Conservation (phyloP, 331 rosid species). For the Ulmus americana region DNA sequence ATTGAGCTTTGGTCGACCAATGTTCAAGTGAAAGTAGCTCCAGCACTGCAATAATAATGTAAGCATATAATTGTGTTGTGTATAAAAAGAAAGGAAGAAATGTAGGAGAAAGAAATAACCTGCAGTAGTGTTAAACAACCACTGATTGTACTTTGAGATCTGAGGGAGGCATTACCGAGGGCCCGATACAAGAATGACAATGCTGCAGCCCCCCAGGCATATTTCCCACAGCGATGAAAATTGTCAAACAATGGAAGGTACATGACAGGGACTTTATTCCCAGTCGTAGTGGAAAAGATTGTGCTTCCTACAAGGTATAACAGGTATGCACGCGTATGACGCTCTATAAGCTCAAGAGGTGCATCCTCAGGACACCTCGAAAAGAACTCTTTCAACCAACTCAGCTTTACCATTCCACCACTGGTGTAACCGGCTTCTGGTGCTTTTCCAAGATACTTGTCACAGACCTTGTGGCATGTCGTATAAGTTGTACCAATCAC, state of each 20-base stretch:
- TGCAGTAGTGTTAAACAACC: slow-evolving; percentile 94
- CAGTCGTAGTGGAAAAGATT: slow-evolving; percentile 93
- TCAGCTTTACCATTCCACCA: slow-evolving; percentile 99
- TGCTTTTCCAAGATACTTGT: slow-evolving; percentile 63
- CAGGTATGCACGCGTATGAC: slow-evolving; percentile 94
- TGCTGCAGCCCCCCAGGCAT: slow-evolving; percentile 98
- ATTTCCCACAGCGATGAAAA: slow-evolving; percentile 69
- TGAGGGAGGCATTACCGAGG: slow-evolving; percentile 91
- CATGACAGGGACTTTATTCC: slow-evolving; percentile 99
- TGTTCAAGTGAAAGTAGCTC: slow-evolving; percentile 93
- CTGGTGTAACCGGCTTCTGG: slow-evolving; percentile 92
- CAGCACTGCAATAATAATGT: slow-evolving; percentile 67
- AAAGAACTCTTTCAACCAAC: slow-evolving; percentile 95
- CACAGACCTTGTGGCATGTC: slow-evolving; percentile 77
- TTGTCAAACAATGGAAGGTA: slow-evolving; percentile 90
- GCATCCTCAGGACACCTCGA: slow-evolving; percentile 79
- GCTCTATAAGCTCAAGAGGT: slow-evolving; percentile 59
- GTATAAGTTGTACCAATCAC: slow-evolving; percentile 88
- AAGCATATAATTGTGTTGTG: not conserved
- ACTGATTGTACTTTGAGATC: slow-evolving; percentile 95
- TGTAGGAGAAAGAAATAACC: slow-evolving; percentile 40
- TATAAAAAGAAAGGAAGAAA: too few relatives aligned
- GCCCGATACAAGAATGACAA: slow-evolving; percentile 88
- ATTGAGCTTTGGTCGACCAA: slow-evolving; percentile 94
- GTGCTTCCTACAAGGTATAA: slow-evolving; percentile 98